Conservation (phyloP, 768 basidiomycete species). For the Russula abietina region DNA sequence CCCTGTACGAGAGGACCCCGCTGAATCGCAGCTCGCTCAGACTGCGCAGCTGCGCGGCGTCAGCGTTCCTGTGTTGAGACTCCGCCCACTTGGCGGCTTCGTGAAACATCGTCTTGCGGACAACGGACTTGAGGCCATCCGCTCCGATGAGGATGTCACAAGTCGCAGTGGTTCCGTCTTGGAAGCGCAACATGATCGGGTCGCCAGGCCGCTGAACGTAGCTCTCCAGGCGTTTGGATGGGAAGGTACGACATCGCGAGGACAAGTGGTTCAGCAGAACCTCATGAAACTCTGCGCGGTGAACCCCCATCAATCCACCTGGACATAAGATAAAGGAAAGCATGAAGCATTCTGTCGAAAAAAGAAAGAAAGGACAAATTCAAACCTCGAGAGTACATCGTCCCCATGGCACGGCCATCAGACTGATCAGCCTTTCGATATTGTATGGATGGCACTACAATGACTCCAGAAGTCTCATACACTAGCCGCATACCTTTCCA, state of each 20-base stretch:
- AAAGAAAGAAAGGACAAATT: not conserved
- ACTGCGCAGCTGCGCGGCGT: conserved; percentile 36
- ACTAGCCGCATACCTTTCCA: not conserved
- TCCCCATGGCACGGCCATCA: conserved; percentile 46
- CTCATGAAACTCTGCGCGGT: conserved; percentile 62
- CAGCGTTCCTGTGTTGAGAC: conserved; percentile 34
- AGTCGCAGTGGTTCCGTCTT: conserved; percentile 51
- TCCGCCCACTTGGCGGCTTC: conserved; percentile 31
- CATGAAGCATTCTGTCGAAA: too few relatives aligned
- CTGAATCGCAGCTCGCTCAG: conserved; percentile 52
- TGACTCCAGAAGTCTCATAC: not conserved
- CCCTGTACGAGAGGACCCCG: conserved; percentile 53
- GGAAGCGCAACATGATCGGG: conserved; percentile 47
- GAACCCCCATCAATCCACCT: conserved; percentile 39
- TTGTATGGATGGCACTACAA: conserved; percentile 44
- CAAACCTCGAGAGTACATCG: conserved; percentile 52
- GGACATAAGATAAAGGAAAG: not conserved
- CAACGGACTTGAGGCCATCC: conserved; percentile 60
- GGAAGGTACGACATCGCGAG: conserved; percentile 41
- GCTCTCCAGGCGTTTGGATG: conserved; percentile 53
- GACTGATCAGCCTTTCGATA: conserved; percentile 59
- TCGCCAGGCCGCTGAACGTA: conserved; percentile 40
- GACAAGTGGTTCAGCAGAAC: conserved; percentile 46
- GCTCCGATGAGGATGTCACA: conserved; percentile 67
- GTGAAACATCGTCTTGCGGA: conserved; percentile 34